Evolutionary conservation across 2,329 filamentous ascomycete genomes (phyloP), one percentile per base, ranked within the genome.

Genomic region (Bipolaris sorokiniana): DNA sequence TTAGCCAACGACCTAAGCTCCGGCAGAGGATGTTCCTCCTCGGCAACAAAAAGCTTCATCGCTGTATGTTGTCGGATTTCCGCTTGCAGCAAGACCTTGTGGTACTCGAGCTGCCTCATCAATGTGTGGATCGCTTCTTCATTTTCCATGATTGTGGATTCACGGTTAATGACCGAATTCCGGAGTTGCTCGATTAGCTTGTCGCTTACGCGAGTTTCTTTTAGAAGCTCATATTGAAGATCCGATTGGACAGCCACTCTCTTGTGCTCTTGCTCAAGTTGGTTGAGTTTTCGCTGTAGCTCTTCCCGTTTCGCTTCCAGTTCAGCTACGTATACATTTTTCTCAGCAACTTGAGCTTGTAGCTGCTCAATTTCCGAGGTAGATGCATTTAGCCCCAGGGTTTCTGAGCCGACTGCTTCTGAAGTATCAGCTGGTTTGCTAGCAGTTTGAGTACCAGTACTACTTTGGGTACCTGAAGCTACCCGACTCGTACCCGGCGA

Each of bases 61-160:
- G 62, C 71, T 5, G 74, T 73, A 58, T 79, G 73, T 18, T 71
- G 74, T 40, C 77, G 69, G 31, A 80, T 72, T 52, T 81, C 78
- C 0, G 72, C 67, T 31, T 79, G 72, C 6, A 81, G 63, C 2
- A 81, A 66, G 1, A 74, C 63, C 42, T 77, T 75, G 58, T 78
- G 75, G 23, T 74, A 71, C 34, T 80, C 77, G 9, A 79, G 62
- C 53, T 80, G 76, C 28, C 66, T 72, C 56, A 76, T 66, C 1
- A 70, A 51, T 7, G 61, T 64, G 20, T 66, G 66, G 1, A 76
- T 53, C 2, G 65, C 61, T 42, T 69, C 70, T 18, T 72, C 69
- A 47, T 73, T 76, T 48, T 75, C 71, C 18, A 60, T 62, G 45
- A 75, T 72, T 26, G 69, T 61, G 2, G 66, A 52, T 48, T 76